Conservation (phyloP, 441 rosid genomes). For the Bocquillonia castaneifolia region DNA sequence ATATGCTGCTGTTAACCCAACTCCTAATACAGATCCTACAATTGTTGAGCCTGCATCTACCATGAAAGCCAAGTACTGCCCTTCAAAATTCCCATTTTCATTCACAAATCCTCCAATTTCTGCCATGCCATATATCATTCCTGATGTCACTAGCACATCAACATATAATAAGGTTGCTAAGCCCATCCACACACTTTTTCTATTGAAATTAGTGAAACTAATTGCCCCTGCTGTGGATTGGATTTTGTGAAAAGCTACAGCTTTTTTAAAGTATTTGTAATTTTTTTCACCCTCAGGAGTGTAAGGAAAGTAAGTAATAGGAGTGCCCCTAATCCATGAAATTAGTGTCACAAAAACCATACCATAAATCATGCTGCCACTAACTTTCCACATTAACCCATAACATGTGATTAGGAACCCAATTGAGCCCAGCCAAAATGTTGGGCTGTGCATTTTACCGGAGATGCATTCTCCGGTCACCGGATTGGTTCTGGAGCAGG, state of each 20-base stretch:
- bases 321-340: constrained; percentile 75
- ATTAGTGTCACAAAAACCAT: constrained; percentile 56
- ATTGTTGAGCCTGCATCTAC: constrained; percentile 77
- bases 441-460: constrained; percentile 68
- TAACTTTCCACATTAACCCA: constrained; percentile 60
- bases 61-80: constrained; percentile 69
- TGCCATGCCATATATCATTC: constrained; percentile 70
- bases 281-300: constrained; percentile 52
- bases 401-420: constrained; percentile 65
- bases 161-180: constrained; percentile 58
- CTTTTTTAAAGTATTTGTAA: constrained; percentile 56
- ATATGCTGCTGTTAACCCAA: constrained; percentile 51
- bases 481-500: constrained; percentile 44
- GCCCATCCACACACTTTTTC: constrained; percentile 62
- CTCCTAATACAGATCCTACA: constrained; percentile 67
- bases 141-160: constrained; percentile 69
- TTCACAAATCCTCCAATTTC: constrained; percentile 63
- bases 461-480: constrained; percentile 55
- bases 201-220: constrained; percentile 52
- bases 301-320: constrained; percentile 59
- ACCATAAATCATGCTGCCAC: constrained; percentile 83
- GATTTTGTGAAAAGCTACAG: constrained; percentile 64
- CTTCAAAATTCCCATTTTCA: constrained; percentile 62
- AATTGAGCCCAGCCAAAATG: constrained; percentile 63
- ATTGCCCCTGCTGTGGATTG: constrained; percentile 64